These are phyloP conservation scores for Phycomyces nitens DNA, from an alignment of 192 early-diverging fungal genomes.

Conservation along the genomic window DNA sequence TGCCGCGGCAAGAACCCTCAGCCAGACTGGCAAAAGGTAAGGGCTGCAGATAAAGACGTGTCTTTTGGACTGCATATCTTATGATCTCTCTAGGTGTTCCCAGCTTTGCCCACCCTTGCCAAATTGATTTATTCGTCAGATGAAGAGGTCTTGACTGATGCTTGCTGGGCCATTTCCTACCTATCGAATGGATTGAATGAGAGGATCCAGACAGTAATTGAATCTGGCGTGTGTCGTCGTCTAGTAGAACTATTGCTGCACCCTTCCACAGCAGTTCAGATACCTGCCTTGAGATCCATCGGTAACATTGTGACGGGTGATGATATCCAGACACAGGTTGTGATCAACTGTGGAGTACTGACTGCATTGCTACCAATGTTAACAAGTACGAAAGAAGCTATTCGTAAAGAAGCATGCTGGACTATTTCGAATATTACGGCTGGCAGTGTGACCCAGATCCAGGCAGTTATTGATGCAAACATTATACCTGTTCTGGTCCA, in stretches of 20 bases:
- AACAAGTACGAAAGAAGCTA: conserved; percentile 25
- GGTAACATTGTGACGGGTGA: conserved; percentile 85
- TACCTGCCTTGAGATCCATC: conserved; percentile 69
- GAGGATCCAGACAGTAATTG: conserved; percentile 75
- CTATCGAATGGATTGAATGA: conserved; percentile 71
- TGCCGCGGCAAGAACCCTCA: conserved; percentile 74
- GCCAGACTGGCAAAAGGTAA: conserved; percentile 62
- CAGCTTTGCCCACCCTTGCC: conserved; percentile 42
- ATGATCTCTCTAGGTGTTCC: not conserved
- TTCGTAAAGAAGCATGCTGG: conserved; percentile 54
- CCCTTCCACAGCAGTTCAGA: conserved; percentile 57
- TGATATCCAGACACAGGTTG: conserved; percentile 71
- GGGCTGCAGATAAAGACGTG: too few species aligned
- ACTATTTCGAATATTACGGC: conserved; percentile 54
- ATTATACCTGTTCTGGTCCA: conserved; percentile 43
- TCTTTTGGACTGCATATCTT: not conserved
- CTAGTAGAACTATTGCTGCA: conserved; percentile 69
- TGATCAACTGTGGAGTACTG: conserved; percentile 65
- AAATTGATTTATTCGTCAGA: conserved; percentile 66
- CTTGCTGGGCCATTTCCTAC: conserved; percentile 83
- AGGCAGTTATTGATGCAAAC: conserved; percentile 43
- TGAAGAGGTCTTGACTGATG: conserved; percentile 74
- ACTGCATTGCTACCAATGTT: conserved; percentile 52
- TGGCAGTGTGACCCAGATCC: conserved; percentile 42
- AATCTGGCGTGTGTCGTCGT: conserved; percentile 66